These are phyloP conservation scores for Chlamydomonas sp. DNA, from an alignment of 139 green algal genomes.

Conservation along the genomic window DNA sequence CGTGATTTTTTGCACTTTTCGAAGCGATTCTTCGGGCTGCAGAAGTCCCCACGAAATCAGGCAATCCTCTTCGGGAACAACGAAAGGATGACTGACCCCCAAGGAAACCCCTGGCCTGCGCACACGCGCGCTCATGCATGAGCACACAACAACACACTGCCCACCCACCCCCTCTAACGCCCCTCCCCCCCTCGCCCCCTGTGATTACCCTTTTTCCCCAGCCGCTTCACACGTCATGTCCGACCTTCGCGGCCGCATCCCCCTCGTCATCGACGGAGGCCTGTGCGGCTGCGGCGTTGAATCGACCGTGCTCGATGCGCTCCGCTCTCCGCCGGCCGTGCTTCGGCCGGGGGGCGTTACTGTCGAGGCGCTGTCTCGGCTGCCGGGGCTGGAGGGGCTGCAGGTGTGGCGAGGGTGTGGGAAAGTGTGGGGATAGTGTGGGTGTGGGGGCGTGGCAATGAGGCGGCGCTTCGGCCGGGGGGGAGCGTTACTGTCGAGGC, in stretches of 20 bases:
- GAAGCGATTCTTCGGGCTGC: no score
- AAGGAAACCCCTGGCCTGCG: no score
- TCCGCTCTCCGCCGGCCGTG: conserved; percentile 37
- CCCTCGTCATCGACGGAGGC: conserved; percentile 41
- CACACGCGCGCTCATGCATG: no score
- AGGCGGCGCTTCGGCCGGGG: conserved; percentile 43
- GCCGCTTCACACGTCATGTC: conserved; percentile 41
- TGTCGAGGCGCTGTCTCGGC: conserved; percentile 26
- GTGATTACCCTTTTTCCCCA: no score
- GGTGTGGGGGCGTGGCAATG: not conserved
- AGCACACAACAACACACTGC: no score
- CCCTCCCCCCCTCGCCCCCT: no score
- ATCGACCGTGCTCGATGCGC: conserved; percentile 39
- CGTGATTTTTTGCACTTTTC: no score
- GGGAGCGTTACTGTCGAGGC: conserved; percentile 41
- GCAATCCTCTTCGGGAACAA: no score
- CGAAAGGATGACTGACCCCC: no score
- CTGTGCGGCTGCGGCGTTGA: conserved; percentile 43
- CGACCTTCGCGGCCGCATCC: conserved; percentile 31
- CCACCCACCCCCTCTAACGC: no score
- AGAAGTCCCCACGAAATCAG: no score
- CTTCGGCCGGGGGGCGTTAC: conserved; percentile 47
- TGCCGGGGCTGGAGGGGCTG: conserved; percentile 27
- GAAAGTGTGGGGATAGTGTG: conserved; percentile 2
- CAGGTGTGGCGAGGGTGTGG: conserved; percentile 18